Percentiles rank a stretch among this genome's conserved stretches.
phyloP scores from a whole-genome alignment of 352 stramenopile genomes.

The Phytophthora nicotianae region DNA sequence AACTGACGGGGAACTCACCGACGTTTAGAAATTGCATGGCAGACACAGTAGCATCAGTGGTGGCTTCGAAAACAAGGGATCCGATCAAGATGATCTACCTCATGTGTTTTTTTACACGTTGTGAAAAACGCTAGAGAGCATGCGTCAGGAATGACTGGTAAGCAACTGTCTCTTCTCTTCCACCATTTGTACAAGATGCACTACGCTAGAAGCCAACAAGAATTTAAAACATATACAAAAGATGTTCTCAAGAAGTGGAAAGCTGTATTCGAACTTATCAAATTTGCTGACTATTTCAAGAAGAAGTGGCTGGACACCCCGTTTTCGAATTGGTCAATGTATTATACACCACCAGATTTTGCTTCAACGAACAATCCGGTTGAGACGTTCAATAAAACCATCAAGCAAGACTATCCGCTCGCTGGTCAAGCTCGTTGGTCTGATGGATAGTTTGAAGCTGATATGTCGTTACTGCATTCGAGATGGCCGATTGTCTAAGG shows the following conservation, averaged over 20 bases:
- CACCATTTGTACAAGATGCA: not conserved
- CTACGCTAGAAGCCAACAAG: not conserved
- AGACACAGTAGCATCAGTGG: not conserved
- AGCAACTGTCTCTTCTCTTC: not conserved
- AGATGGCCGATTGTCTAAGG: not conserved
- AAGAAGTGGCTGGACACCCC: not conserved
- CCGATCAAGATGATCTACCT: not conserved
- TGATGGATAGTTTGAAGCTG: conserved; percentile 1
- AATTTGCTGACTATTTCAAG: not conserved
- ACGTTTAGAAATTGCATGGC: not conserved
- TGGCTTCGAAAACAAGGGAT: not conserved
- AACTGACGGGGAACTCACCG: not conserved
- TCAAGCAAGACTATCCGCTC: conserved; percentile 8
- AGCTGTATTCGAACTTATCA: not conserved
- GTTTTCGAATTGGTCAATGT: conserved; percentile 2
- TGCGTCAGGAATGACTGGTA: not conserved
- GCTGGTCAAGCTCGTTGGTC: not conserved
- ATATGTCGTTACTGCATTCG: not conserved
- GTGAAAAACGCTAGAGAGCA: not conserved
- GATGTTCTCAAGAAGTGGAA: not conserved
- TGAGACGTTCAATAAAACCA: conserved; percentile 4
- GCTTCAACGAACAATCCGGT: not conserved
- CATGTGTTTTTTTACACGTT: not conserved
- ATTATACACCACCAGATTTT: not conserved
- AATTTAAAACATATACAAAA: not conserved